Evolutionary conservation across 257 asterid species (phyloP), one percentile per base, ranked within the genome.

Genomic region (Plantago elongata): DNA sequence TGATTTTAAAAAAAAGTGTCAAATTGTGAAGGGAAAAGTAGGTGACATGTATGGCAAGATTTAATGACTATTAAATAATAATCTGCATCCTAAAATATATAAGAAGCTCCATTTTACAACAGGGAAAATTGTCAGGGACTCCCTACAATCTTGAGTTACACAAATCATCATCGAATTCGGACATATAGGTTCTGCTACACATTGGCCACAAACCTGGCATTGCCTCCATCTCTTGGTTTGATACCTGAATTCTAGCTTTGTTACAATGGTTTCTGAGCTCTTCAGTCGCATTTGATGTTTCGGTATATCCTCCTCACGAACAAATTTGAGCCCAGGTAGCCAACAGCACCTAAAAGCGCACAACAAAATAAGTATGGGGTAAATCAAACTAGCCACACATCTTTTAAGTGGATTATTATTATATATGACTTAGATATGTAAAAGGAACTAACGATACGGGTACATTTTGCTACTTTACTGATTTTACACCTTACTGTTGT

Each of bases 271-370:
- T 43, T 66, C 11, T 38, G 29, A 16, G 43, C 47, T 45, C 13
- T 60, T 55, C 71, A 83, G 62, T 83, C 86, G 17, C 90, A 83
- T 72, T 83, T 83, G 71, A 83, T 83, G 72, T 83, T 83, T 50
- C 72, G 66, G 77, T 83, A 83, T 64, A 83, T 83, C 80, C 90
- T 80, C 75, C 90, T 74, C 60, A 80, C 86, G 37, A 83, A 83
- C 62, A 83, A 75, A 68, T 77, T 78, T 0, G 89, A 83, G 59
- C 86, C 89, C 63, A 83, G 59, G 61, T 65, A 75, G 38, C 90
- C 90, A 72, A 83, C 83, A 51, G 86, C 90, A 27, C 90, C 90
- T 83, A 76, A 22, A 68, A 63, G 46, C n/a, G 45, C 51, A 60
- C 40, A 34, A 34, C 7, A 3, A 34, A 5, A 34, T 6, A 34